Base-by-base conservation (phyloP, 2,329 filamentous ascomycete genomes). In the Talaromyces sp. region DNA sequence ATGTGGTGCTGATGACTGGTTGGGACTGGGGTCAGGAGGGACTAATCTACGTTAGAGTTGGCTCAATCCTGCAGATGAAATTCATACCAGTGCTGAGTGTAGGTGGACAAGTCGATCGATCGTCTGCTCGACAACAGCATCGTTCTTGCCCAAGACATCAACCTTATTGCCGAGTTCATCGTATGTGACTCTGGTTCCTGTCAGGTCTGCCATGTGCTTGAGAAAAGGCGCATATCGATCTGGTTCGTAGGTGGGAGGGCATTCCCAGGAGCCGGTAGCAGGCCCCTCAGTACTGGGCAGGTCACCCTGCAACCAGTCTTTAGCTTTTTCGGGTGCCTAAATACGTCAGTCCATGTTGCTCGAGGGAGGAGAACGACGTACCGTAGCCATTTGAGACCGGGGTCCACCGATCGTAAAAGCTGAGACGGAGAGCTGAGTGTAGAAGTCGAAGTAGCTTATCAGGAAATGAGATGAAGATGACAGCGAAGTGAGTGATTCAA, bases 11-110 rank as follows among this genome's bases (percentile, higher is more conserved):
- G 51, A 22, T 40, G 45, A 3, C 27, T 29, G 15, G 43, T 27
- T 1, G 31, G 10, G 17, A 22, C n/a, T 1, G 29, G 51, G 7
- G 17, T 25, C 5, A 27, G 47, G 15, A 65, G 31, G 6, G 31
- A 58, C 64, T 65, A 38, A 54, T 22, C 6, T 36, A 34, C 11
- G 27, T 45, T 36, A 56, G 51, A 47, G 4, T n/a, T 3, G 5
- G 13, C 15, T 13, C 25, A 54, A 43, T 11, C 10, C 22, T 36
- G 22, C 8, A 13, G 25, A 40, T 5, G 15, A 17, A n/a, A 53
- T 10, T 66, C 72, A 69, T 69, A 77, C 76, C 63, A 76, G 62
- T 1, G 70, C 67, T 11, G 63, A 69, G 31, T 77, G 71, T 61
- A 77, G 63, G 22, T 69, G 70, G n/a, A 66, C 66, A 11, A 78